Conservation (phyloP, 805 yeast genomes). For the Brettanomyces anomalus region DNA sequence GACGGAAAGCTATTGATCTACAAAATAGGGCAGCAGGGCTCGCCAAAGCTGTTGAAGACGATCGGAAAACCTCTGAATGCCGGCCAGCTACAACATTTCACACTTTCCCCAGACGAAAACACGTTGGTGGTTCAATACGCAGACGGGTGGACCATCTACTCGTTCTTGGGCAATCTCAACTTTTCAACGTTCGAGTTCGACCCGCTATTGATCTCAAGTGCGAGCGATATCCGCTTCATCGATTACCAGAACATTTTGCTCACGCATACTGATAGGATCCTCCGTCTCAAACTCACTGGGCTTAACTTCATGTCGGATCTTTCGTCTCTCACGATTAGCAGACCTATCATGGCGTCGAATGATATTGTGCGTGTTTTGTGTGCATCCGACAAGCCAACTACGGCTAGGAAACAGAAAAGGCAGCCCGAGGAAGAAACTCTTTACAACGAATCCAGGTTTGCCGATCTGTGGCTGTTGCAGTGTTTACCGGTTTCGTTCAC, state of each 20-base stretch:
- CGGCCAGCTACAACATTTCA: conserved; percentile 22
- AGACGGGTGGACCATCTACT: conserved; percentile 40
- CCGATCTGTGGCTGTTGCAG: conserved; percentile 35
- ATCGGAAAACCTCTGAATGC: conserved; percentile 29
- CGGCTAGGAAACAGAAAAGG: neutral
- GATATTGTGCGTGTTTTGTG: conserved; percentile 35
- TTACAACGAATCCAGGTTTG: neutral
- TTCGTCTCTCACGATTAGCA: conserved; percentile 17
- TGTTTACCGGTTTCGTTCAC: conserved; percentile 37
- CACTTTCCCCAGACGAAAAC: conserved; percentile 20
- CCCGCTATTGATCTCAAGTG: conserved; percentile 13
- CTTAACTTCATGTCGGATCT: conserved; percentile 18
- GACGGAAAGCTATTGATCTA: conserved; percentile 29
- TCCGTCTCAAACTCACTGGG: conserved; percentile 15
- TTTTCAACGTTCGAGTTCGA: conserved; percentile 32
- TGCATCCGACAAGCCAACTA: conserved; percentile 34
- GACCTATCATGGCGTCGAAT: conserved; percentile 34
- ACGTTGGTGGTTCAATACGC: conserved; percentile 18
- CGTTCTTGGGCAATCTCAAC: conserved; percentile 38
- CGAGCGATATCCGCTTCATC: conserved; percentile 12
- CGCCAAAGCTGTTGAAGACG: conserved; percentile 21
- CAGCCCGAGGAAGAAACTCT: neutral
- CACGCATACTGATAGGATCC: conserved; percentile 21
- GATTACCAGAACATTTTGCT: conserved; percentile 28
- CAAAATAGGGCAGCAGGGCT: conserved; percentile 27